Evolutionary conservation across 352 stramenopile genomes (phyloP).

Genomic region (Halophytophthora polymorphica): DNA sequence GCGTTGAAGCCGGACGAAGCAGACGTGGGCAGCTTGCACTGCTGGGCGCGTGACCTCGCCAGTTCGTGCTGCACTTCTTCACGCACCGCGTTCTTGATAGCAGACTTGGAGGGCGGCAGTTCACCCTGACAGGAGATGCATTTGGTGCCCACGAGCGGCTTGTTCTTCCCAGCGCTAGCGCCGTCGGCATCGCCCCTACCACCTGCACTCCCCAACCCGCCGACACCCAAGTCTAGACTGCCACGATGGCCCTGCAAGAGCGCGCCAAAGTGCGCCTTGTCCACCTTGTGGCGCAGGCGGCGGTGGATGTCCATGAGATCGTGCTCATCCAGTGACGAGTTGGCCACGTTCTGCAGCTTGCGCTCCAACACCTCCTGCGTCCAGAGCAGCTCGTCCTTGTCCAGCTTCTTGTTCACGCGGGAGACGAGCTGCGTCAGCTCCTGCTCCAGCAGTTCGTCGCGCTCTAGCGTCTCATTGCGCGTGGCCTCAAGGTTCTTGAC

Average conservation of each 20-base stretch:
- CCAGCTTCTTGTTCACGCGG: slow-evolving; percentile 69
- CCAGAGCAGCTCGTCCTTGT: slow-evolving; percentile 77
- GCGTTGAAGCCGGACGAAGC: slow-evolving; percentile 35
- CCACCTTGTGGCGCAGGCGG: slow-evolving; percentile 50
- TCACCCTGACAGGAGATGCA: slow-evolving; percentile 74
- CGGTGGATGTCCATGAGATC: slow-evolving; percentile 63
- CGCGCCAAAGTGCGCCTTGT: slow-evolving; percentile 54
- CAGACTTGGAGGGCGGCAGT: slow-evolving; percentile 53
- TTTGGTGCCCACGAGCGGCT: slow-evolving; percentile 45
- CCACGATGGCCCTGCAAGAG: slow-evolving; percentile 48
- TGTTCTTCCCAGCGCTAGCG: slow-evolving; percentile 6
- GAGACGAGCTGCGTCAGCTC: slow-evolving; percentile 61
- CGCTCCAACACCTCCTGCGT: slow-evolving; percentile 67
- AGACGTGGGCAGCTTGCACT: slow-evolving; percentile 17
- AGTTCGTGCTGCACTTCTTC: slow-evolving; percentile 67
- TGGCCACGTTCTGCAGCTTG: slow-evolving; percentile 64
- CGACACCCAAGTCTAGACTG: slow-evolving; percentile 12
- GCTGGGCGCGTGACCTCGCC: slow-evolving; percentile 41
- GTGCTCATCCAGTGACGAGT: slow-evolving; percentile 55
- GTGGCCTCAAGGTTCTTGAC: slow-evolving; percentile 45
- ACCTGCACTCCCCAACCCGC: slow-evolving; percentile 8
- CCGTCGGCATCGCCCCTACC: slow-evolving; percentile 13
- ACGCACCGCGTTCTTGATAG: slow-evolving; percentile 54
- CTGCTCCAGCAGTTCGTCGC: slow-evolving; percentile 48
- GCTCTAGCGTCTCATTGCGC: slow-evolving; percentile 38